These are phyloP conservation scores for Rehmannia glutinosa DNA, from an alignment of 257 asterid genomes.

Conservation along the genomic window DNA sequence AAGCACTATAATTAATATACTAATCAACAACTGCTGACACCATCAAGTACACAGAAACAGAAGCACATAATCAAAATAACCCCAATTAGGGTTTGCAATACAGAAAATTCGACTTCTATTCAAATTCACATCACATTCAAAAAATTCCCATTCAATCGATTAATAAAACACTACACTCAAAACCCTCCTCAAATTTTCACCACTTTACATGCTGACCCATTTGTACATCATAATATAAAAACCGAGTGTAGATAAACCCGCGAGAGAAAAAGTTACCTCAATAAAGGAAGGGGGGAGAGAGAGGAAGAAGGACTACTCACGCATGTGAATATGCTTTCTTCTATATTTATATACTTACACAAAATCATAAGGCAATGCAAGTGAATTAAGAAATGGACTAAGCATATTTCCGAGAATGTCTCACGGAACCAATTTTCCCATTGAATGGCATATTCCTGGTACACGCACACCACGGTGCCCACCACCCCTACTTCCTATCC, in stretches of 20 bases:
- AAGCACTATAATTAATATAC: neutral
- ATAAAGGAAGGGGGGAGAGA: neutral
- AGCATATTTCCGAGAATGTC: slow-evolving; percentile 6
- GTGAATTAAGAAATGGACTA: slow-evolving; percentile 9
- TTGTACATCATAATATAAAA: neutral
- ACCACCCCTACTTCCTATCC: neutral
- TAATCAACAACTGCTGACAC: neutral
- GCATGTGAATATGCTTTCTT: slow-evolving; percentile 16
- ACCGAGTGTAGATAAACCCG: neutral
- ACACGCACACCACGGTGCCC: neutral
- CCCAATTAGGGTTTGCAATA: slow-evolving; percentile 18
- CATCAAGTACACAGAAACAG: neutral
- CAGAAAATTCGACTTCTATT: neutral
- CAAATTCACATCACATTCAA: slow-evolving; percentile 3
- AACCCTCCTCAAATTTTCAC: neutral
- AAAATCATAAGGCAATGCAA: neutral
- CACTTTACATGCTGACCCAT: neutral
- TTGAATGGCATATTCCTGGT: slow-evolving; percentile 36
- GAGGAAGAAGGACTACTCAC: slow-evolving; percentile 3
- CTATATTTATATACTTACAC: neutral
- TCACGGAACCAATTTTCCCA: slow-evolving; percentile 27
- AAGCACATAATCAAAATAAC: slow-evolving; percentile 11
- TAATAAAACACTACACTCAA: neutral
- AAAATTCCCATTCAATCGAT: neutral
- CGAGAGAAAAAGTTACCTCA: neutral